Evolutionary conservation across 2,329 filamentous ascomycete genomes (phyloP).

Genomic region (Penicillium sp.): DNA sequence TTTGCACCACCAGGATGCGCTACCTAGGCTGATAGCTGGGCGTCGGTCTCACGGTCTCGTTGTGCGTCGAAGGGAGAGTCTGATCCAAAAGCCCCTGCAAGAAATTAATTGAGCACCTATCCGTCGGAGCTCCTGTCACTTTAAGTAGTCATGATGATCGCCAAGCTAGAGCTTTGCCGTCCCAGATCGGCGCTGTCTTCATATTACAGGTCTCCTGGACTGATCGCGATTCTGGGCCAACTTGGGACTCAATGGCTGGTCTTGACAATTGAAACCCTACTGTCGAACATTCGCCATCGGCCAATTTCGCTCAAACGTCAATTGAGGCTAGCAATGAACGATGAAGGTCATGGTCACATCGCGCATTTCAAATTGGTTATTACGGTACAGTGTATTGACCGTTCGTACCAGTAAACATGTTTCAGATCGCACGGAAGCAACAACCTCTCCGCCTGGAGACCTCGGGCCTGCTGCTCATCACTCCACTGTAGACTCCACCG

Average conservation of each 20-base stretch:
- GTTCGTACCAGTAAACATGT: slow-evolving; percentile 3
- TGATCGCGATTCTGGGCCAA: background rate
- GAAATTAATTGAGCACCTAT: slow-evolving; percentile 3
- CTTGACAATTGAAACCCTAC: background rate
- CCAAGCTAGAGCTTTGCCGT: slow-evolving; percentile 6
- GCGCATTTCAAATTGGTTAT: slow-evolving; percentile 3
- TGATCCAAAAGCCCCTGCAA: background rate
- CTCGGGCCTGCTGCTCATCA: background rate
- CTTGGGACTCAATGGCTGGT: background rate
- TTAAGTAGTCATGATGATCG: slow-evolving; percentile 6
- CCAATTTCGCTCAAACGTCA: background rate
- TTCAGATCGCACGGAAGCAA: background rate
- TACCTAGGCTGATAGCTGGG: background rate
- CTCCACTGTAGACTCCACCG: background rate
- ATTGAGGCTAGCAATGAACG: background rate
- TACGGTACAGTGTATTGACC: background rate
- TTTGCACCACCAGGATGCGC: background rate
- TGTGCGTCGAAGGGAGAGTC: background rate
- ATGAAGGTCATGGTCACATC: slow-evolving; percentile 6
- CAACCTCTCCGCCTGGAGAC: background rate
- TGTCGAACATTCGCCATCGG: background rate
- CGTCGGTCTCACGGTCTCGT: background rate
- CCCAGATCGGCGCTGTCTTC: background rate
- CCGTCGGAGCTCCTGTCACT: slow-evolving; percentile 5
- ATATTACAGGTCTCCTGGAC: background rate